phyloP scores from a whole-genome alignment of 495 filamentous ascomycete genomes.

The Penicillium lividum region DNA sequence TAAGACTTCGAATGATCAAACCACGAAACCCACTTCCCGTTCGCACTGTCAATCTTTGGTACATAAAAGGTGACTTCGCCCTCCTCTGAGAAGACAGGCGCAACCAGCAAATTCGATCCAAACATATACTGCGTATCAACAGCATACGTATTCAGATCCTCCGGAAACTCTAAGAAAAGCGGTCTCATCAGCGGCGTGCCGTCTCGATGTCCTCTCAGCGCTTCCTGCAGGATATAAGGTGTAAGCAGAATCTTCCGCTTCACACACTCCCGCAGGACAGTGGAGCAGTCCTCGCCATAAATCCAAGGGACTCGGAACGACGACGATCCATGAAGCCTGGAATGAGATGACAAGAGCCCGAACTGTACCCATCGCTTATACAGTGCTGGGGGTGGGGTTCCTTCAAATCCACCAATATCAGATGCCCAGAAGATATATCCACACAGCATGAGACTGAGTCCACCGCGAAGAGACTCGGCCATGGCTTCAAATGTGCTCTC shows the following conservation, averaged over 20 bases:
- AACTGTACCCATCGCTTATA: constrained; percentile 80
- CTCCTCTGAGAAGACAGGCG: constrained; percentile 61
- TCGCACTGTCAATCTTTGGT: constrained; percentile 38
- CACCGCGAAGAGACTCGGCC: constrained; percentile 72
- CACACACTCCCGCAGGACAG: constrained; percentile 58
- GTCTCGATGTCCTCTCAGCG: constrained; percentile 40
- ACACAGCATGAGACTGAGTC: constrained; percentile 62
- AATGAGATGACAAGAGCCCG: constrained; percentile 67
- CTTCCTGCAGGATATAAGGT: constrained; percentile 62
- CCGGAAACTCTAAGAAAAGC: constrained; percentile 66
- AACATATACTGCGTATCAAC: constrained; percentile 71
- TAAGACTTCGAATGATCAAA: constrained; percentile 45
- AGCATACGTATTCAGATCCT: constrained; percentile 60
- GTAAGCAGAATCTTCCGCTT: constrained; percentile 62
- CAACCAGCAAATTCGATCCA: constrained; percentile 57
- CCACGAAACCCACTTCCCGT: constrained; percentile 50
- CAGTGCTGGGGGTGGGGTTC: constrained; percentile 63
- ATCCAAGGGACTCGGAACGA: constrained; percentile 74
- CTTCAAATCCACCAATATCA: constrained; percentile 76
- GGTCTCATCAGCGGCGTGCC: constrained; percentile 60
- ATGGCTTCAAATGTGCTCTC: constrained; percentile 72
- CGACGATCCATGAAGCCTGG: constrained; percentile 64
- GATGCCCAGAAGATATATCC: constrained; percentile 70
- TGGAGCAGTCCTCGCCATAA: constrained; percentile 63
- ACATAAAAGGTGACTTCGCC: constrained; percentile 65